Conservation (phyloP, 1,139 yeast species). For the Sporopachydermia cereana region DNA sequence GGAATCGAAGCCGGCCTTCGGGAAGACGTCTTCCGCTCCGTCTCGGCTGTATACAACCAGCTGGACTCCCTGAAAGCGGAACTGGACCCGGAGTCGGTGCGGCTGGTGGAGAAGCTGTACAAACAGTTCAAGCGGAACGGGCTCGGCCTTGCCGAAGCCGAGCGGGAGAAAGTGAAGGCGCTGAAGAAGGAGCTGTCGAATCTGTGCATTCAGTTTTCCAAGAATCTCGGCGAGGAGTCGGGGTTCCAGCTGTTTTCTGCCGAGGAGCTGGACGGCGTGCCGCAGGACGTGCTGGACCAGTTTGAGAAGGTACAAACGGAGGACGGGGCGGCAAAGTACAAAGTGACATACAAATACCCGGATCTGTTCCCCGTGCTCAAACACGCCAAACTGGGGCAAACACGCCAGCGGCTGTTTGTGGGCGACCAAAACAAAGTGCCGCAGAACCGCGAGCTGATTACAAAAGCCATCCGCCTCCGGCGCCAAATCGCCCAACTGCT, state of each 20-base stretch:
- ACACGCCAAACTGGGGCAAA: constrained; percentile 48
- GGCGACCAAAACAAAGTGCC: constrained; percentile 60
- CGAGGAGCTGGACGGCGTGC: constrained; percentile 66
- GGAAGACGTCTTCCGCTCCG: constrained; percentile 51
- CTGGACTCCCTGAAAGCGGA: constrained; percentile 22
- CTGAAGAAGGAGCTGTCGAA: constrained; percentile 49
- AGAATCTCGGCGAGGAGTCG: constrained; percentile 61
- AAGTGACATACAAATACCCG: constrained; percentile 73
- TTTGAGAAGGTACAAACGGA: constrained; percentile 37
- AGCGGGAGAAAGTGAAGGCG: constrained; percentile 43
- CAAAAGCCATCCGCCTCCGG: constrained; percentile 48
- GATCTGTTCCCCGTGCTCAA: constrained; percentile 68
- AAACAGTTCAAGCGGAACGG: constrained; percentile 54
- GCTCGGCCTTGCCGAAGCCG: constrained; percentile 43
- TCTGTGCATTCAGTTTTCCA: constrained; percentile 44
- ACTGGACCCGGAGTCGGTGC: constrained; percentile 43
- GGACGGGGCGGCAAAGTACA: constrained; percentile 33
- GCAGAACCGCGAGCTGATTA: constrained; percentile 47
- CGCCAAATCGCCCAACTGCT: constrained; percentile 47
- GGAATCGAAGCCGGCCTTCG: constrained; percentile 55
- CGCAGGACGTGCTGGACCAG: constrained; percentile 46
- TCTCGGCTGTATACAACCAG: constrained; percentile 37
- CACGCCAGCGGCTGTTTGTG: constrained; percentile 52
- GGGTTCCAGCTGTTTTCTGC: constrained; percentile 46
- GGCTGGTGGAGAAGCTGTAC: constrained; percentile 46